A percentile compares a stretch with the other conserved stretches of the same genome.
Conservation (phyloP, 164 flowering plant species). For the Echeveria elegans region DNA sequence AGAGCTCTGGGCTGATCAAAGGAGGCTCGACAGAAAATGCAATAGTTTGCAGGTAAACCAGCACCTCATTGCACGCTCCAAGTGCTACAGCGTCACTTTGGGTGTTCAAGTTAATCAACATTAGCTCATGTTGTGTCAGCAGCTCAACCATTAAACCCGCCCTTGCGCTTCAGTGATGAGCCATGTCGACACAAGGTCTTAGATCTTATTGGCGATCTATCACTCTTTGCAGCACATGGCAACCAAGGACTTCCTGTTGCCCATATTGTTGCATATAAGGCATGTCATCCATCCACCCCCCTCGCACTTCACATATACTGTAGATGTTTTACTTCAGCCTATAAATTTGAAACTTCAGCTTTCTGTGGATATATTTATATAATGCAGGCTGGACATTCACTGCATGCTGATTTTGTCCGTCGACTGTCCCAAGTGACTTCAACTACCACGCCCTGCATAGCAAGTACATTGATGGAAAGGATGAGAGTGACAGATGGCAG, state of each 20-base stretch:
- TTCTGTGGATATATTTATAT: too few relatives aligned
- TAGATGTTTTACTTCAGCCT: too few relatives aligned
- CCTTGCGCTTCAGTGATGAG: constrained; percentile 66
- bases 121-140: constrained; percentile 11
- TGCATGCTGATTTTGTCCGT: constrained; percentile 56
- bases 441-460: too few relatives aligned
- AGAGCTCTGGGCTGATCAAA: constrained; percentile 58
- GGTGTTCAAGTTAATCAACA: background rate
- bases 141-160: constrained; percentile 65
- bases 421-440: constrained; percentile 16
- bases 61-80: background rate
- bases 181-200: constrained; percentile 90
- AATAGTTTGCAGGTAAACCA: constrained; percentile 33
- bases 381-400: constrained; percentile 68
- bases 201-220: constrained; percentile 83
- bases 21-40: constrained; percentile 87
- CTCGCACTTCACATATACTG: background rate
- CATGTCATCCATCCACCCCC: constrained; percentile 6
- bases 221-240: constrained; percentile 62
- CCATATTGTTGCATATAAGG: constrained; percentile 75
- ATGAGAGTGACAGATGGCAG: too few relatives aligned
- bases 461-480: too few relatives aligned
- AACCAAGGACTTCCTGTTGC: constrained; percentile 81
- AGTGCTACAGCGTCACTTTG: background rate
- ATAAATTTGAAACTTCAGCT: constrained; percentile 7